Conservation (phyloP, 176 grass and related monocot species). For the Bothriochloa decipiens region DNA sequence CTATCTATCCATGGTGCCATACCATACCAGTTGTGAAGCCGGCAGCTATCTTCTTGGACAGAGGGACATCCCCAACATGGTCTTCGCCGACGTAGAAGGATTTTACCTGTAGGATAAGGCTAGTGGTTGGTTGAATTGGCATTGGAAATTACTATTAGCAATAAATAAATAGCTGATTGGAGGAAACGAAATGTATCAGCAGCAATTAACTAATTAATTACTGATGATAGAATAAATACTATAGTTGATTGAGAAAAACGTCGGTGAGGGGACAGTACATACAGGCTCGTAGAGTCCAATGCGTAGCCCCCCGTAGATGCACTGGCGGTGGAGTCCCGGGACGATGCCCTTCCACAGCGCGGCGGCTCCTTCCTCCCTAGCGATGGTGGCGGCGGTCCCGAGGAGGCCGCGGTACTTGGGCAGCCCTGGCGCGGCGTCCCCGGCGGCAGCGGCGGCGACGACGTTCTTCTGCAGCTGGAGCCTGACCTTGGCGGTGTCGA, state of each 20-base stretch:
- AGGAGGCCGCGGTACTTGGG: constrained; percentile 87
- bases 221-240: too few relatives aligned
- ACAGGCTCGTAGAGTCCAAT: constrained; percentile 88
- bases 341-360: constrained; percentile 95
- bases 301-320: constrained; percentile 87
- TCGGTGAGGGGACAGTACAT: constrained; percentile 22
- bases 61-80: constrained; percentile 81
- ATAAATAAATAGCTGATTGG: too few relatives aligned
- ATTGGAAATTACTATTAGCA: not conserved
- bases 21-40: constrained; percentile 82
- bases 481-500: constrained; percentile 95
- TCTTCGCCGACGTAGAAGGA: constrained; percentile 68
- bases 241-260: too few relatives aligned
- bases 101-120: constrained; percentile 60
- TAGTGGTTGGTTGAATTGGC: not conserved
- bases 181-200: not conserved
- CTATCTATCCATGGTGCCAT: not conserved
- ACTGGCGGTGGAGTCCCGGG: constrained; percentile 86
- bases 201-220: too few relatives aligned
- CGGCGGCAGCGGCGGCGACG: not conserved
- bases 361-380: constrained; percentile 70
- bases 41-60: constrained; percentile 85
- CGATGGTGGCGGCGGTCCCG: constrained; percentile 84
- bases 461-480: constrained; percentile 92
- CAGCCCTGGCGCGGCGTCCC: not conserved